A percentile compares a stretch with the other conserved stretches of the same genome.
These are phyloP conservation scores for Ophiostoma piceae DNA, from an alignment of 2,329 filamentous ascomycete genomes.

Conservation along the genomic window DNA sequence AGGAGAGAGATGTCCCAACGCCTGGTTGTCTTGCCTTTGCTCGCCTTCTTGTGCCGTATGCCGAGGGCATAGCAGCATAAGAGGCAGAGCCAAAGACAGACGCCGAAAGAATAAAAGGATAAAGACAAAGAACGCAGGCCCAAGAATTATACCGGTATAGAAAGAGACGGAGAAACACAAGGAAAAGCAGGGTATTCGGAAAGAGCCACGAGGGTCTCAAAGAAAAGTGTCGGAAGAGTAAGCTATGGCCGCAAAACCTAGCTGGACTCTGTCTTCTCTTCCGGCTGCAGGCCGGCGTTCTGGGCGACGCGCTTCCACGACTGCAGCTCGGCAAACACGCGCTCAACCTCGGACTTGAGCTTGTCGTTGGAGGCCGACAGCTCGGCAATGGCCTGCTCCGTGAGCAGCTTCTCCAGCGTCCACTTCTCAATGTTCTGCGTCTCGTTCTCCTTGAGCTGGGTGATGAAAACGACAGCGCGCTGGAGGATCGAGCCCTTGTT, in stretches of 20 bases:
- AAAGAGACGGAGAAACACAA: constrained; percentile 11
- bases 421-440: constrained; percentile 91
- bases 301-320: constrained; percentile 69
- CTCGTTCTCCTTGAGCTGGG: constrained; percentile 89
- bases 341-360: constrained; percentile 72
- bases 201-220: neutral
- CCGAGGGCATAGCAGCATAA: neutral
- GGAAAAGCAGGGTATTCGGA: neutral
- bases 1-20: neutral
- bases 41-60: neutral
- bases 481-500: constrained; percentile 97
- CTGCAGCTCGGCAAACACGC: constrained; percentile 70
- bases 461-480: constrained; percentile 89
- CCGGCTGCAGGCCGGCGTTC: constrained; percentile 50
- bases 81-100: neutral
- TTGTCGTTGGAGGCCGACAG: constrained; percentile 83
- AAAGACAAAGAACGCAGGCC: constrained; percentile 12
- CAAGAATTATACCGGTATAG: constrained; percentile 5
- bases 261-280: constrained; percentile 36
- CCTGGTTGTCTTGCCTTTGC: neutral
- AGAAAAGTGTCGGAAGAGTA: neutral
- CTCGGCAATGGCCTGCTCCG: constrained; percentile 83
- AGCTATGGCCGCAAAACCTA: constrained; percentile 8
- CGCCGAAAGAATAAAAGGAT: neutral
- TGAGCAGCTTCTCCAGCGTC: constrained; percentile 84